A percentile compares a stretch with the other conserved stretches of the same genome.
These are phyloP conservation scores for Papiliotrema fonsecae DNA, from an alignment of 1,284 basidiomycete species.

Conservation along the genomic window DNA sequence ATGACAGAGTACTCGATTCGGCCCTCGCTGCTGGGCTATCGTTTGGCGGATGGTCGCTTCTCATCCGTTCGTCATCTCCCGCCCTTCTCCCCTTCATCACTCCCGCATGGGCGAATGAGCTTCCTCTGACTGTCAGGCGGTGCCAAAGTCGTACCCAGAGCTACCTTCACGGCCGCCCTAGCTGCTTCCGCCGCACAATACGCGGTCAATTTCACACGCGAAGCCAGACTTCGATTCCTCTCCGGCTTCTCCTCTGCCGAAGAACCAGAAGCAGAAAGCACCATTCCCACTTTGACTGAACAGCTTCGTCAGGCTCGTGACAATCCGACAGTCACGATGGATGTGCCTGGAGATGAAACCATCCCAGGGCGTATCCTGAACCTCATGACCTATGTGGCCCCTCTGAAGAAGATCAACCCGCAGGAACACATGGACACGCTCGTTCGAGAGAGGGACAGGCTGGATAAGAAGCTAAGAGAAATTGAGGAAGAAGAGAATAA, in stretches of 20 bases:
- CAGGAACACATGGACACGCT: conserved; percentile 38
- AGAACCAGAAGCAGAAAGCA: neutral
- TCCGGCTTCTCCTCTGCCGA: neutral
- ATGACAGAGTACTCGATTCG: conserved; percentile 29
- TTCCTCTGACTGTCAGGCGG: conserved; percentile 22
- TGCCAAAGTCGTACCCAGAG: conserved; percentile 20
- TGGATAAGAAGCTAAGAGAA: conserved; percentile 28
- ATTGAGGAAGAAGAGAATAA: conserved; percentile 37
- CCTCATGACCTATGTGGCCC: conserved; percentile 25
- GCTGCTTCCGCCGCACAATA: conserved; percentile 33
- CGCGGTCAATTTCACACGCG: conserved; percentile 28
- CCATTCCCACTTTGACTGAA: neutral
- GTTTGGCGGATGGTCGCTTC: conserved; percentile 23
- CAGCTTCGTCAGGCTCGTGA: neutral
- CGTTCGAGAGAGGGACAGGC: conserved; percentile 26
- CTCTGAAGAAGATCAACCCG: conserved; percentile 36
- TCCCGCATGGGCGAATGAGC: neutral
- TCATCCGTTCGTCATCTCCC: conserved; percentile 18
- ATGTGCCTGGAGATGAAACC: neutral
- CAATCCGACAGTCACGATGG: neutral
- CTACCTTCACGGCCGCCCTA: conserved; percentile 32
- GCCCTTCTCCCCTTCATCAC: too few relatives aligned
- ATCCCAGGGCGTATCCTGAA: conserved; percentile 20
- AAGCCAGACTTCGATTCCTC: conserved; percentile 29
- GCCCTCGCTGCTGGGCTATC: conserved; percentile 30